A percentile compares a stretch with the other conserved stretches of the same genome.
Evolutionary conservation across 208 protist species (phyloP).

Genomic region (Leishmania gerbilli): DNA sequence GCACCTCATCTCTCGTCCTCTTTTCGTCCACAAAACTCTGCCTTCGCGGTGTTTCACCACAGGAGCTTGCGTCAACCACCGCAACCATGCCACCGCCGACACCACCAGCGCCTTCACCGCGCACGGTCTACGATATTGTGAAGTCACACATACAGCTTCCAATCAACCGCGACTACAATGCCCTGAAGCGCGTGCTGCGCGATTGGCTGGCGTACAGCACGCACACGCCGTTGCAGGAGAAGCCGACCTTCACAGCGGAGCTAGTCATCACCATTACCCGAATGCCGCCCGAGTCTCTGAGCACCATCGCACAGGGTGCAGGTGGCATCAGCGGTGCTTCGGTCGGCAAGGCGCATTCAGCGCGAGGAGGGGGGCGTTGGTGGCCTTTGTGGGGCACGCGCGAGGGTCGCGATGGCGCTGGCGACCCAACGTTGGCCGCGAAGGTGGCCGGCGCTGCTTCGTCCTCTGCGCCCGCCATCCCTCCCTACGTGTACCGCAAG

Average conservation of each 20-base stretch:
- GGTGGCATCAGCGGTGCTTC: neutral
- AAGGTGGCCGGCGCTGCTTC: neutral
- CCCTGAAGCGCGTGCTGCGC: slow-evolving; percentile 62
- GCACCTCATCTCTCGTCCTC: neutral
- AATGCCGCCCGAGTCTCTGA: neutral
- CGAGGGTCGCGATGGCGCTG: neutral
- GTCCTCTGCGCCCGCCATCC: neutral
- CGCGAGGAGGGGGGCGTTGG: neutral
- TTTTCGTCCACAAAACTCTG: neutral
- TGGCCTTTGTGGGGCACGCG: neutral
- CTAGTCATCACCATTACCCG: slow-evolving; percentile 50
- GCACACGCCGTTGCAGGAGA: slow-evolving; percentile 52
- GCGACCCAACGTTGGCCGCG: neutral
- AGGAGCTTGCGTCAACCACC: neutral
- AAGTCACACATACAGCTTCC: slow-evolving; percentile 61
- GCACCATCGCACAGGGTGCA: neutral
- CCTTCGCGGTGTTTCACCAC: neutral
- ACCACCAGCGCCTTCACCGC: neutral
- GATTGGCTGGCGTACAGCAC: slow-evolving; percentile 73
- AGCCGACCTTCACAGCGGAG: slow-evolving; percentile 53
- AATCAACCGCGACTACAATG: slow-evolving; percentile 47
- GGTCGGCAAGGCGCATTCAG: neutral
- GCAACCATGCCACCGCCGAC: neutral
- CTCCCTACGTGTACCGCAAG: slow-evolving; percentile 27
- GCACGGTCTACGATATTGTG: slow-evolving; percentile 48